A percentile compares a stretch with the other conserved stretches of the same genome.
Evolutionary conservation across 352 stramenopile genomes (phyloP).

Genomic region (Phytophthora sp.): DNA sequence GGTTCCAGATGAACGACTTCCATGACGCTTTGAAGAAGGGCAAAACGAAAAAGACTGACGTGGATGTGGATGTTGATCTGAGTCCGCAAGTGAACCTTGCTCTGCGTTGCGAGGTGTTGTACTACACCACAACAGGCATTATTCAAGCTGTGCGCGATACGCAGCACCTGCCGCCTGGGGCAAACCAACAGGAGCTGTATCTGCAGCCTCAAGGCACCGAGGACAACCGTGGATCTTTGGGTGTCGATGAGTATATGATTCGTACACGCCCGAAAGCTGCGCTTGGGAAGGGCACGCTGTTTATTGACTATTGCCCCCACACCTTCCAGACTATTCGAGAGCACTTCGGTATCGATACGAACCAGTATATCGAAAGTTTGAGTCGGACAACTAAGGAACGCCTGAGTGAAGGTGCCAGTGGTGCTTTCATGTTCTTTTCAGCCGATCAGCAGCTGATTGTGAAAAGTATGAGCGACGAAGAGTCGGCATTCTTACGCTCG

Average conservation of each 20-base stretch:
- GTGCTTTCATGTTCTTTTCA: slow-evolving; percentile 91
- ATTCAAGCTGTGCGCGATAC: slow-evolving; percentile 85
- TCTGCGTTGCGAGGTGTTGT: slow-evolving; percentile 84
- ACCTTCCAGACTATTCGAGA: slow-evolving; percentile 89
- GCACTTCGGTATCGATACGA: slow-evolving; percentile 85
- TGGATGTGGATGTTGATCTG: slow-evolving; percentile 86
- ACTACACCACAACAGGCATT: slow-evolving; percentile 89
- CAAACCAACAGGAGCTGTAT: slow-evolving; percentile 81
- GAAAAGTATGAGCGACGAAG: slow-evolving; percentile 91
- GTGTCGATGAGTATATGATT: slow-evolving; percentile 88
- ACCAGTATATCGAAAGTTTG: slow-evolving; percentile 84
- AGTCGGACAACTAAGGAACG: slow-evolving; percentile 87
- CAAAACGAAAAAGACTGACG: slow-evolving; percentile 61
- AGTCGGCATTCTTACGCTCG: slow-evolving; percentile 81
- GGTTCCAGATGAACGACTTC: slow-evolving; percentile 91
- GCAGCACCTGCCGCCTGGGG: slow-evolving; percentile 67
- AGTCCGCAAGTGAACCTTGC: slow-evolving; percentile 88
- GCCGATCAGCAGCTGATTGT: slow-evolving; percentile 89
- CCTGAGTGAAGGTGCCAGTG: slow-evolving; percentile 85
- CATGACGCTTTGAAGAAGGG: slow-evolving; percentile 49
- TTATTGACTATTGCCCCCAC: slow-evolving; percentile 88
- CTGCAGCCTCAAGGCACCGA: slow-evolving; percentile 80
- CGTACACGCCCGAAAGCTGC: slow-evolving; percentile 75
- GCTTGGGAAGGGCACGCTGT: slow-evolving; percentile 80
- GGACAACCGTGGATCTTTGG: slow-evolving; percentile 75